Conservation (phyloP, 2,329 filamentous ascomycete genomes). For the Fusarium sp. region DNA sequence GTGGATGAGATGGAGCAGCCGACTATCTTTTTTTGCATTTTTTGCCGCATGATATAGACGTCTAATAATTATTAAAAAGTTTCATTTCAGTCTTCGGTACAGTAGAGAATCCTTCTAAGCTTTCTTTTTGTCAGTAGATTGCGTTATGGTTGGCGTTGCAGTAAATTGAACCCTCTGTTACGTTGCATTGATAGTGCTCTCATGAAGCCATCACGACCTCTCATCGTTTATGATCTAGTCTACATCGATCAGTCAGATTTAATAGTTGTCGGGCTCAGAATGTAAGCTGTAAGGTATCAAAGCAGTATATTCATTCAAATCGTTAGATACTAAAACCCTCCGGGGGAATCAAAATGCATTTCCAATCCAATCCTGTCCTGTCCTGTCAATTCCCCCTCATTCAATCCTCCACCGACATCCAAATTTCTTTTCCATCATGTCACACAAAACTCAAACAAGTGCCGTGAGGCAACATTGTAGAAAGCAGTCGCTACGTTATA, state of each 20-base stretch:
- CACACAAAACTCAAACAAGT: conserved; percentile 51
- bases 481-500: conserved; percentile 43
- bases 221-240: background rate
- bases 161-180: conserved; percentile 12
- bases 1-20: conserved; percentile 66
- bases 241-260: background rate
- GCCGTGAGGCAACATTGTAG: conserved; percentile 63
- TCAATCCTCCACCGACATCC: background rate
- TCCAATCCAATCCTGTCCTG: conserved; percentile 20
- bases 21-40: conserved; percentile 56
- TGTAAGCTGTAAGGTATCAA: background rate
- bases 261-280: too few relatives aligned
- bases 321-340: conserved; percentile 37
- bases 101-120: background rate
- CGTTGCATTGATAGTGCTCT: background rate
- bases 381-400: background rate
- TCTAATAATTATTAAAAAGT: conserved; percentile 1
- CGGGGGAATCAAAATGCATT: conserved; percentile 41
- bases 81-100: rapidly evolving
- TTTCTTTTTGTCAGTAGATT: background rate
- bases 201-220: conserved; percentile 26
- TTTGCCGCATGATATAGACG: conserved; percentile 38
- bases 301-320: conserved; percentile 37
- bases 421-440: conserved; percentile 17
- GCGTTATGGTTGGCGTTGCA: background rate